Evolutionary conservation across 2,329 filamentous ascomycete species (phyloP), one percentile per base, ranked within the genome.

Genomic region (Pseudocercospora musae): DNA sequence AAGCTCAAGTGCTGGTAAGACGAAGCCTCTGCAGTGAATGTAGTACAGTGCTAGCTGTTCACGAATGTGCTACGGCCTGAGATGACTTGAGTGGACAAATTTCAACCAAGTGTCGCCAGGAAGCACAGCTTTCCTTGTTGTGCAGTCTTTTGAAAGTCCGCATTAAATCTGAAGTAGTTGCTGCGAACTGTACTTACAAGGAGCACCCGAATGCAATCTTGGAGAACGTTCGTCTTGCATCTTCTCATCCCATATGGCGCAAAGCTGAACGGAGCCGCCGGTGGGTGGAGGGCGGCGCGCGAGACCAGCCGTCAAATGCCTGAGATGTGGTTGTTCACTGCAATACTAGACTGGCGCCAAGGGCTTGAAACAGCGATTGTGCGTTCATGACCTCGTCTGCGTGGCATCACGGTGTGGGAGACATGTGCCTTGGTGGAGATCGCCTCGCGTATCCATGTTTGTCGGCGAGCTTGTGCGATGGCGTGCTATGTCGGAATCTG

Each of bases 1-100:
- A 20, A 78, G 75, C 23, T 53, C 60, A 1, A 67, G 63, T 52
- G 59, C 60, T 50, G 62, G 62, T 8, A 58, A 44, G 25, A 57
- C 23, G 15, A 29, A 52, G 23, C 21, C 23, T 27, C 9, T 29
- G 48, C 48, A 52, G 31, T 29, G 37, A 40, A 40, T 18, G 37
- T 40, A 40, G 13, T 40, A 40, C n/a, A 6, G 37, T 13, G 6
- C 18, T 18, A 40, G 37, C 37, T 40, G 37, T 18, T 18, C 37
- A 15, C 4, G 37, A 40, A 40, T 40, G 13, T 40, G 37, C 37
- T 5, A n/a, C 37, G n/a, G 7, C 37, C 20, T 48, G 10, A 48
- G 48, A 52, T 52, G 27, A 52, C 15, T 52, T 18, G 48, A 52
- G 4, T 52, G 25, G 48, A 52, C 25, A 2, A 52, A n/a, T 29